Conservation (phyloP, 768 basidiomycete species). For the Cytidiella melzeri region DNA sequence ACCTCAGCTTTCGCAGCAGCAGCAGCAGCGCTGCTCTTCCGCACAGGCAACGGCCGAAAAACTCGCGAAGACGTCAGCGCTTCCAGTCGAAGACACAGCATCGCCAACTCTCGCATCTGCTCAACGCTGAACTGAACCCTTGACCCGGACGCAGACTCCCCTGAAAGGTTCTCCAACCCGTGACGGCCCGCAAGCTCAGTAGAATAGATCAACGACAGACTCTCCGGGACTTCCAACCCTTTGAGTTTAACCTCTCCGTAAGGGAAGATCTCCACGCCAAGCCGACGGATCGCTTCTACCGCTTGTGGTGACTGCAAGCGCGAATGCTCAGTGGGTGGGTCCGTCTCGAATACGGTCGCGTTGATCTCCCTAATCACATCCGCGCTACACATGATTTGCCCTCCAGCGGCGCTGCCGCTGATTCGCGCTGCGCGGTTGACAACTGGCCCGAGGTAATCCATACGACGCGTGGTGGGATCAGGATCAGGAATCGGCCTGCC, state of each 20-base stretch:
- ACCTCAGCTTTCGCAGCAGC: constrained; percentile 8
- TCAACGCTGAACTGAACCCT: constrained; percentile 64
- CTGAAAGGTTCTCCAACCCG: constrained; percentile 33
- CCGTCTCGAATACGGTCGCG: constrained; percentile 47
- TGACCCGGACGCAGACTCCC: constrained; percentile 35
- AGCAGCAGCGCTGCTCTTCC: constrained; percentile 40
- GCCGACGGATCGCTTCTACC: constrained; percentile 67
- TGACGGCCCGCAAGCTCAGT: constrained; percentile 64
- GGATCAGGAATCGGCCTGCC: constrained; percentile 85
- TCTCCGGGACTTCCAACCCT: constrained; percentile 88
- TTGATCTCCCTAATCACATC: constrained; percentile 81
- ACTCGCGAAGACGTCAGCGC: constrained; percentile 58
- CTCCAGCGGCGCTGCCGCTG: constrained; percentile 75
- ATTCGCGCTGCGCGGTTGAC: constrained; percentile 92
- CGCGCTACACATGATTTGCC: constrained; percentile 88
- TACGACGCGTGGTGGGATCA: constrained; percentile 61
- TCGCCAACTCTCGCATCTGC: constrained; percentile 68
- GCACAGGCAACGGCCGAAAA: constrained; percentile 39
- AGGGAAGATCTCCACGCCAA: constrained; percentile 64
- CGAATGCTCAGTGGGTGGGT: constrained; percentile 53
- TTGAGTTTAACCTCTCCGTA: constrained; percentile 92
- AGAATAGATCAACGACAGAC: constrained; percentile 82
- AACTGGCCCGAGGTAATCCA: constrained; percentile 98
- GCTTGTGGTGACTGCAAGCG: constrained; percentile 50
- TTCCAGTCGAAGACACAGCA: constrained; percentile 75